Conservation (phyloP, 176 grass and related monocot species). For the Cenchrus americanus region DNA sequence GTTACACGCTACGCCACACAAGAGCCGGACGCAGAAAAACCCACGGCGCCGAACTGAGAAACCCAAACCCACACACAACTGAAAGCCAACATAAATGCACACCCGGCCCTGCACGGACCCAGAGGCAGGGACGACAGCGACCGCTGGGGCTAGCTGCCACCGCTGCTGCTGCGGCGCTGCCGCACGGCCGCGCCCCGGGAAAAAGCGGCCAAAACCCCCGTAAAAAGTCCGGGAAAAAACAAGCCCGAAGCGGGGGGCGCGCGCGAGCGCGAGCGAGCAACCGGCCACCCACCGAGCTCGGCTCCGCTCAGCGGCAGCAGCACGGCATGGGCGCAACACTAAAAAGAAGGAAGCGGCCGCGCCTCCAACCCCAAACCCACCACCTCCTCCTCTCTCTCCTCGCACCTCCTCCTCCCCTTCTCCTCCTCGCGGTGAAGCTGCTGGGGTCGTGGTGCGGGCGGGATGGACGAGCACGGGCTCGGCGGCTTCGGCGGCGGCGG, state of each 20-base stretch:
- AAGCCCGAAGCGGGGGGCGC: conserved; percentile 33
- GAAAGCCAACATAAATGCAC: conserved; percentile 42
- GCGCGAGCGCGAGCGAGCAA: conserved; percentile 8
- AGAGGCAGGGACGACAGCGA: not conserved
- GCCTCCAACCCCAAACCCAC: conserved; percentile 31
- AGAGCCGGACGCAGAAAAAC: not conserved
- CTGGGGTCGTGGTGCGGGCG: not conserved
- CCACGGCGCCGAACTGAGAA: not conserved
- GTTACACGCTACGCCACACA: not conserved
- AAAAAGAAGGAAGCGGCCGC: conserved; percentile 50
- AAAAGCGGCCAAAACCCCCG: conserved; percentile 19
- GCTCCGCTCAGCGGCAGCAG: conserved; percentile 39
- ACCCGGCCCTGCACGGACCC: conserved; percentile 1
- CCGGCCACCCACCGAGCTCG: conserved; percentile 35
- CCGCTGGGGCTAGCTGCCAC: conserved; percentile 20
- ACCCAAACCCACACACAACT: conserved; percentile 46
- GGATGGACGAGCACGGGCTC: conserved; percentile 49
- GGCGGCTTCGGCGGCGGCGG: conserved; percentile 15
- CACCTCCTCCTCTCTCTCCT: not conserved
- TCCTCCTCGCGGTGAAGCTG: not conserved
- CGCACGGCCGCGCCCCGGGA: not conserved
- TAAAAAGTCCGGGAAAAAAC: not conserved
- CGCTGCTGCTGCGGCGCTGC: not conserved
- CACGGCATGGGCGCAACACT: conserved; percentile 61
- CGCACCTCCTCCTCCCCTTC: not conserved